Evolutionary conservation across 1,139 yeast species (phyloP).

Genomic region (Pneumocystis oryctolagi): DNA sequence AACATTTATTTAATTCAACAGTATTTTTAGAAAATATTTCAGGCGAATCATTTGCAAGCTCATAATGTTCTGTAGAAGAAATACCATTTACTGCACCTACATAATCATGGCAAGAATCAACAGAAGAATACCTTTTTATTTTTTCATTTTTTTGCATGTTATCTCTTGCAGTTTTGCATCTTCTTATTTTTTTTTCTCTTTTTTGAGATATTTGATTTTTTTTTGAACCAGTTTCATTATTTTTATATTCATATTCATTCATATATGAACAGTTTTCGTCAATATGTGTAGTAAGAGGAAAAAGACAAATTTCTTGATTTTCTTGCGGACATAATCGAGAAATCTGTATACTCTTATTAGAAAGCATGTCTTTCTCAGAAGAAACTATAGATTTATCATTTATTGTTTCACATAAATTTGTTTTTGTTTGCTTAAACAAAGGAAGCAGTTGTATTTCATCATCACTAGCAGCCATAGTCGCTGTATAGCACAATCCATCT

Average conservation of each 20-base stretch:
- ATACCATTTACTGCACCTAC: background rate
- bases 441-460: background rate
- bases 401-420: background rate
- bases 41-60: background rate
- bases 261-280: background rate
- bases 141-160: background rate
- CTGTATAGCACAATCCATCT: background rate
- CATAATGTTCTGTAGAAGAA: background rate
- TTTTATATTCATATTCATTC: background rate
- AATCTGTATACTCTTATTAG: background rate
- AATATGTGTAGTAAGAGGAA: background rate
- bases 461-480: background rate
- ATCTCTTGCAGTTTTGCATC: background rate
- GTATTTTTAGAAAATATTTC: background rate
- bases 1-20: background rate
- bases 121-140: background rate
- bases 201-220: background rate
- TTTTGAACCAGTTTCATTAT: background rate
- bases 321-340: background rate
- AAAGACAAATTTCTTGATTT: background rate
- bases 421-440: background rate
- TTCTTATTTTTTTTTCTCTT: background rate
- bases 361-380: background rate
- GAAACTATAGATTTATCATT: background rate
- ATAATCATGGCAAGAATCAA: background rate